Conservation (phyloP, 116 monocot species). For the Trichopus zeylanicus region DNA sequence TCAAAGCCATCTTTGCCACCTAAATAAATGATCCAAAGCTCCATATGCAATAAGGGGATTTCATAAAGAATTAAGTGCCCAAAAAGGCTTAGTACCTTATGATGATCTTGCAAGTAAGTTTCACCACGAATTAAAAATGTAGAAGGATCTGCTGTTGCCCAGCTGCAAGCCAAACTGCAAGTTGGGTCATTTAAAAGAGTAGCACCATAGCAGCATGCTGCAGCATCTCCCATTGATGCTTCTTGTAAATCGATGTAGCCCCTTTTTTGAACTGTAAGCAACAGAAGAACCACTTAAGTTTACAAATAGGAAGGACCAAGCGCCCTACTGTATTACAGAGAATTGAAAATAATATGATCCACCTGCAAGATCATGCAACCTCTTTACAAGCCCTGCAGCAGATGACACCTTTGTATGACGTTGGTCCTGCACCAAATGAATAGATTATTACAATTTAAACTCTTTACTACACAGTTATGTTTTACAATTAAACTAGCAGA, state of each 20-base stretch:
- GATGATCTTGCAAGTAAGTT: slow-evolving; percentile 69
- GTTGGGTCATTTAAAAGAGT: slow-evolving; percentile 69
- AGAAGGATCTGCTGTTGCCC: slow-evolving; percentile 79
- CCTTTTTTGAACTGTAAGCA: slow-evolving; percentile 47
- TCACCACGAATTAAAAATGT: slow-evolving; percentile 79
- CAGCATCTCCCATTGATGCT: slow-evolving; percentile 21
- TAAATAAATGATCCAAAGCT: no score
- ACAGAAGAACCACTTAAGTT: not conserved
- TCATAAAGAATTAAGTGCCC: not conserved
- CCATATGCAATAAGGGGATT: no score
- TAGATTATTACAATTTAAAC: no score
- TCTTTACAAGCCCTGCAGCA: slow-evolving; percentile 56
- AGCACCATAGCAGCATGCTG: slow-evolving; percentile 55
- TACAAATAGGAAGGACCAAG: not conserved
- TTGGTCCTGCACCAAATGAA: slow-evolving; percentile 35
- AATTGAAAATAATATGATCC: not conserved
- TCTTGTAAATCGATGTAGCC: slow-evolving; percentile 63
- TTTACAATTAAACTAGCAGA: no score
- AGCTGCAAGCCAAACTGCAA: slow-evolving; percentile 46
- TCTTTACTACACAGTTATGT: no score
- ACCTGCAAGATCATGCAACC: slow-evolving; percentile 75
- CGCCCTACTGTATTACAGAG: not conserved
- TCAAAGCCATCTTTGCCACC: no score
- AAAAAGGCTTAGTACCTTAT: slow-evolving; percentile 44
- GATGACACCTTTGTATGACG: slow-evolving; percentile 44